phyloP scores from a whole-genome alignment of 164 flowering plant species.

The Stephania japonica region DNA sequence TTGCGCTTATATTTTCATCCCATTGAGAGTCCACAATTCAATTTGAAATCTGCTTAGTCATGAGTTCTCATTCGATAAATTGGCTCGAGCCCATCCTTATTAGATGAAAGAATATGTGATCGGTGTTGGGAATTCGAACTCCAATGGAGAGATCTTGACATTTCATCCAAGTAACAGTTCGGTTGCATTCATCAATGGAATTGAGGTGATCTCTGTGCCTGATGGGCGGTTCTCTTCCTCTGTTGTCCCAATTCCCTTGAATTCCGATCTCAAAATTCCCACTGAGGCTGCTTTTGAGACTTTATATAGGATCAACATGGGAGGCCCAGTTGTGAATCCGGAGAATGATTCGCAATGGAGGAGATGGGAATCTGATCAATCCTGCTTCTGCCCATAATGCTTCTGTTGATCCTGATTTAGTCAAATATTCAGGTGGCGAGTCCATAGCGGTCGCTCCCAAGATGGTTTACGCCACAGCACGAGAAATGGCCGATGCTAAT shows the following conservation, averaged over 20 bases:
- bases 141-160: conserved; percentile 19
- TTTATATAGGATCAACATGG: conserved; percentile 40
- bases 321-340: conserved; percentile 35
- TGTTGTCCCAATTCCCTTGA: conserved; percentile 24
- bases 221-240: conserved; percentile 25
- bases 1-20: conserved; percentile 38
- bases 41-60: conserved; percentile 36
- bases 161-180: conserved; percentile 34
- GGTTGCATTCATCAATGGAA: conserved; percentile 42
- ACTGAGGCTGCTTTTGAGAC: conserved; percentile 31
- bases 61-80: conserved; percentile 27
- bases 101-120: conserved; percentile 39
- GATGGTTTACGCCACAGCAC: conserved; percentile 52
- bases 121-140: conserved; percentile 17
- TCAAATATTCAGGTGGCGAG: conserved; percentile 36
- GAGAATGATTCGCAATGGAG: conserved; percentile 41
- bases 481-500: conserved; percentile 52
- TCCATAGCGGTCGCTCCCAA: conserved; percentile 40
- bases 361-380: conserved; percentile 39
- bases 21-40: conserved; percentile 18
- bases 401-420: conserved; percentile 18
- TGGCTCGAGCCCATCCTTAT: conserved; percentile 3
- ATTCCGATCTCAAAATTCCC: conserved; percentile 23
- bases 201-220: conserved; percentile 42
- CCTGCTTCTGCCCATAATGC: conserved; percentile 30